A percentile compares a stretch with the other conserved stretches of the same genome.
Conservation (phyloP, 1,284 basidiomycete genomes). For the Melampsora americana region DNA sequence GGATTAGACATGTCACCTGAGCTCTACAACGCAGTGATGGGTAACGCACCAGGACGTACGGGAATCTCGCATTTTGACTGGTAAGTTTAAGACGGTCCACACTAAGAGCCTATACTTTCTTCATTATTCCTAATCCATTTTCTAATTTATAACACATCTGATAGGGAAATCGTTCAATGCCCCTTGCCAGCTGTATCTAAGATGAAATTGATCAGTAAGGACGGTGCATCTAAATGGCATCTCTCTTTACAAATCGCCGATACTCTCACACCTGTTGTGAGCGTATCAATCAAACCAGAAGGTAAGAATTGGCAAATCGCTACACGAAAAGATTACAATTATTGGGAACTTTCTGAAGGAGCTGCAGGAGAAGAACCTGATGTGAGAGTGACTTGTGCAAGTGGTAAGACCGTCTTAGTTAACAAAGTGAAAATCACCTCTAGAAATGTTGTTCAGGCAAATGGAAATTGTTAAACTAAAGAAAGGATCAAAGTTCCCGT, state of each 20-base stretch:
- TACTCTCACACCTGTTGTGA: constrained; percentile 1
- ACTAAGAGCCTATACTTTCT: not conserved
- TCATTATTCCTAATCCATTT: not conserved
- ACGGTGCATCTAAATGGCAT: constrained; percentile 28
- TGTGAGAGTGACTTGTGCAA: constrained; percentile 19
- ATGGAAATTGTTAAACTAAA: constrained; percentile 3
- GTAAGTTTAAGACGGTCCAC: not conserved
- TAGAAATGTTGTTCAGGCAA: not conserved
- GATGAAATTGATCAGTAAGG: constrained; percentile 11
- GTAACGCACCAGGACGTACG: not conserved
- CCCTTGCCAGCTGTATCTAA: constrained; percentile 1
- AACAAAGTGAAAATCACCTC: not conserved
- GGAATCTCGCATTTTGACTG: constrained; percentile 20
- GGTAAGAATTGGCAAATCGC: not conserved
- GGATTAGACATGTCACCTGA: constrained; percentile 18
- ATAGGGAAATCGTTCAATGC: constrained; percentile 21
- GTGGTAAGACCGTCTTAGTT: not conserved
- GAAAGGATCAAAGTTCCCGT: too few species aligned
- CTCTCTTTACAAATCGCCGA: constrained; percentile 20
- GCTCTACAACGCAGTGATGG: constrained; percentile 17
- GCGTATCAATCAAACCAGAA: constrained; percentile 6
- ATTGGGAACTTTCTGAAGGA: constrained; percentile 16
- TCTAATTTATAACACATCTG: not conserved
- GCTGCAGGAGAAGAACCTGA: not conserved
- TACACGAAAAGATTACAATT: constrained; percentile 13